Evolutionary conservation across 495 filamentous ascomycete genomes (phyloP).

Genomic region (Podospora sp.): DNA sequence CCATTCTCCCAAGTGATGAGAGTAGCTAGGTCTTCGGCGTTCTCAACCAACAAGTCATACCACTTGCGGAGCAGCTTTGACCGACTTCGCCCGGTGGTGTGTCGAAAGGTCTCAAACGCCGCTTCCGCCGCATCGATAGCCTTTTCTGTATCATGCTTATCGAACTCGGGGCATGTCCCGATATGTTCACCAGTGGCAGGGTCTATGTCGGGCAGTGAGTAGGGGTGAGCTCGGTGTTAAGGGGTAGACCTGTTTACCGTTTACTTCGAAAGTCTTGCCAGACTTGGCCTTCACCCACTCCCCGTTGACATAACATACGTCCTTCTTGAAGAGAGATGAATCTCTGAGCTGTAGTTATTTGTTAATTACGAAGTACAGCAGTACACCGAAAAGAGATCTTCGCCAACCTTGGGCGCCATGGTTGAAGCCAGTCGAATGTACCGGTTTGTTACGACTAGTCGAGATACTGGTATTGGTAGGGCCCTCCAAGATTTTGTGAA

Average conservation of each 20-base stretch:
- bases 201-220: slow-evolving; percentile 49
- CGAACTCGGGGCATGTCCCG: slow-evolving; percentile 82
- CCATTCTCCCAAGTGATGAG: slow-evolving; percentile 88
- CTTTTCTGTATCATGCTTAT: slow-evolving; percentile 68
- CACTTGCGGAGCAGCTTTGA: slow-evolving; percentile 82
- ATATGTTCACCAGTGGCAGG: slow-evolving; percentile 79
- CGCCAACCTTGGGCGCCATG: slow-evolving; percentile 46
- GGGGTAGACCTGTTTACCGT: slow-evolving; percentile 50
- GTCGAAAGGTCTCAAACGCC: slow-evolving; percentile 76
- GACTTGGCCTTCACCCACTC: slow-evolving; percentile 77
- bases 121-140: slow-evolving; percentile 76
- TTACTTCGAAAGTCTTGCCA: slow-evolving; percentile 78
- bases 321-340: slow-evolving; percentile 73
- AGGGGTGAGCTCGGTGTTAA: background rate
- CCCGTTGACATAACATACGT: slow-evolving; percentile 83
- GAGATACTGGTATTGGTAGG: slow-evolving; percentile 34
- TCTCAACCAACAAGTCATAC: slow-evolving; percentile 88
- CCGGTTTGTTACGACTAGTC: slow-evolving; percentile 27
- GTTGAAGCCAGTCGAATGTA: slow-evolving; percentile 45
- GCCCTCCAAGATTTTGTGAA: slow-evolving; percentile 36
- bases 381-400: background rate
- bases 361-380: slow-evolving; percentile 33
- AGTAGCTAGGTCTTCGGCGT: slow-evolving; percentile 82
- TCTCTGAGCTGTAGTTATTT: slow-evolving; percentile 65
- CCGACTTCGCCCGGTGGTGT: slow-evolving; percentile 75